Base-by-base conservation (phyloP, 208 protist genomes). In the Trypanosoma vivax region DNA sequence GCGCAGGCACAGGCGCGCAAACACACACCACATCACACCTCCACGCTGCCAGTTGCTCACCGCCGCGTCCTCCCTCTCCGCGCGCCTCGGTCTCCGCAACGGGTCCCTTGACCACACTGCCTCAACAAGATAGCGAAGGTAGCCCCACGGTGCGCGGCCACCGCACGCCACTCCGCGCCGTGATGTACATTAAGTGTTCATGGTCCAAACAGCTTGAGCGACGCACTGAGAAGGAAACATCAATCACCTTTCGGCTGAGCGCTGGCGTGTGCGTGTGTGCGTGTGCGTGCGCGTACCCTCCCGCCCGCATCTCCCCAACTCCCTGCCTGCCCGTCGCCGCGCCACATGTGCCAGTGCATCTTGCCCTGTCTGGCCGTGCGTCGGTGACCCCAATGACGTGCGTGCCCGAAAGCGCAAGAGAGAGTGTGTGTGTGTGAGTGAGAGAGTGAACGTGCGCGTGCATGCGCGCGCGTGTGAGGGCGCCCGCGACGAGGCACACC, bases 241-340 rank as follows among this genome's bases (percentile, higher is more conserved):
- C 39, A 43, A 43, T 43, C 39, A 43, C 39, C 39, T 43, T 43
- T 43, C 39, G 39, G 39, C 39, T 43, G 39, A 43, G 39, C 39
- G 23, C 6, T 19, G 39, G 6, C 39, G 5, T 19, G n/a, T 14
- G 9, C 9, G 9, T 9, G 10, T n/a, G 33, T 14, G 9, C 33
- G 33, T 37, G 9, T 14, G 10, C 33, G 9, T 37, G 10, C 33
- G 9, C 0, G 10, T 14, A n/a, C 33, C 33, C 9, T 37, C 33
- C 33, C 39, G 6, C n/a, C n/a, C n/a, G 16, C n/a, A 7, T 6
- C 39, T 19, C 39, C n/a, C 39, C 39, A 11, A 43, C 39, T 43
- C 6, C 39, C 39, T 43, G n/a, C 23, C 5, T 0, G 9, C 6
- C 23, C n/a, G 10, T 6, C 39, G 23, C 5, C n/a, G n/a, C n/a